A percentile compares a stretch with the other conserved stretches of the same genome.
Evolutionary conservation across 1,284 basidiomycete genomes (phyloP).

Genomic region (Pterulicium gracile): DNA sequence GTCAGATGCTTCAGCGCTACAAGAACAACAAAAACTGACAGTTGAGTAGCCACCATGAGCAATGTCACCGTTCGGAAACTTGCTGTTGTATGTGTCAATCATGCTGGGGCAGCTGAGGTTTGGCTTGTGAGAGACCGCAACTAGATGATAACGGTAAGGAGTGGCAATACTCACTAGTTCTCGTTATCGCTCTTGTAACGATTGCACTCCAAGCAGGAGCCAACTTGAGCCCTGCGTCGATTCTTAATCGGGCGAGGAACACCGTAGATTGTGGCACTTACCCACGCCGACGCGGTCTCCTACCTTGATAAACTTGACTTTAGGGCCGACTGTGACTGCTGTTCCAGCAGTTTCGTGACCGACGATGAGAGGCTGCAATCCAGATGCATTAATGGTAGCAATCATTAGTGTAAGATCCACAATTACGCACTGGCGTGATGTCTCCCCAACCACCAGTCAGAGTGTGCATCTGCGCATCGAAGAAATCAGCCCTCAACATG

Average conservation of each 20-base stretch:
- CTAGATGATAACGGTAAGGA: slow-evolving; percentile 21
- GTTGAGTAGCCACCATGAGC: slow-evolving; percentile 57
- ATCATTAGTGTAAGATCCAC: background rate
- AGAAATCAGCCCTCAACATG: background rate
- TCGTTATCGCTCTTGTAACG: slow-evolving; percentile 45
- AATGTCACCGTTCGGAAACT: slow-evolving; percentile 42
- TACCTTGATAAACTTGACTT: background rate
- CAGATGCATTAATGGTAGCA: background rate
- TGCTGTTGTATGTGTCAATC: slow-evolving; percentile 23
- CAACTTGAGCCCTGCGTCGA: slow-evolving; percentile 35
- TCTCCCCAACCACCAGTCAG: background rate
- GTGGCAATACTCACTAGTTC: too few species aligned
- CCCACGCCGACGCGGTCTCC: background rate
- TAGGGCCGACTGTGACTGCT: background rate
- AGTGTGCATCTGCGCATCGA: background rate
- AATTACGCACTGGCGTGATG: background rate
- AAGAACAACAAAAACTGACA: too few species aligned
- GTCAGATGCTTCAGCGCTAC: too few species aligned
- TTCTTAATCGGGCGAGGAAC: background rate
- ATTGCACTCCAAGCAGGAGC: slow-evolving; percentile 38
- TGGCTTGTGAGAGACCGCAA: slow-evolving; percentile 9
- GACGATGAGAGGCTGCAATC: background rate
- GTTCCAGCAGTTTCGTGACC: too few species aligned
- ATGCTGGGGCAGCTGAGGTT: slow-evolving; percentile 15
- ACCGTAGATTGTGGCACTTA: background rate